Evolutionary conservation across 2,329 filamentous ascomycete species (phyloP).

Genomic region (Fusarium odoratissimum): DNA sequence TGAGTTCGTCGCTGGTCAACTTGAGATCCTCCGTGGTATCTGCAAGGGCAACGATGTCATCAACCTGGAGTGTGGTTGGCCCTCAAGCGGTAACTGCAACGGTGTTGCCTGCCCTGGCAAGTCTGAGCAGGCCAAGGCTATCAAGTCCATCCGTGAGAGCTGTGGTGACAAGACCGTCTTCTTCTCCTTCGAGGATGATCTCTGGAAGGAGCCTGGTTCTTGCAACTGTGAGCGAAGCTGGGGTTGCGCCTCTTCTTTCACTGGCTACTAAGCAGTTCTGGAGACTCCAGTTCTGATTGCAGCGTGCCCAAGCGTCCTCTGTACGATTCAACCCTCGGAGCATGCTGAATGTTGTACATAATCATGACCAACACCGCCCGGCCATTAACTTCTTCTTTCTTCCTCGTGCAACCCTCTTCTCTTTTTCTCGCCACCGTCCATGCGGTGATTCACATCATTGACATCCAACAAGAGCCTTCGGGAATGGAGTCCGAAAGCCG

Average conservation of each 20-base stretch:
- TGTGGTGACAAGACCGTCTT: constrained; percentile 78
- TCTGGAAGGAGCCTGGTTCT: constrained; percentile 80
- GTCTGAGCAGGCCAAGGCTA: constrained; percentile 76
- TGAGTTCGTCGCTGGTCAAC: constrained; percentile 78
- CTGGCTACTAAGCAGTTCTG: constrained; percentile 26
- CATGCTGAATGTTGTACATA: constrained; percentile 49
- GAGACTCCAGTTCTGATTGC: constrained; percentile 21
- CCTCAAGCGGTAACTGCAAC: constrained; percentile 75
- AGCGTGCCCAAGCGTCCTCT: constrained; percentile 36
- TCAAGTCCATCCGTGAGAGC: constrained; percentile 74
- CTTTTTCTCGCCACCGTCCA: constrained; percentile 12
- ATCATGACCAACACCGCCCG: constrained; percentile 41
- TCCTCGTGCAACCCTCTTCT: constrained; percentile 22
- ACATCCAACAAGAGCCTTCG: constrained; percentile 20
- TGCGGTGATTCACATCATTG: constrained; percentile 13
- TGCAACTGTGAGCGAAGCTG: constrained; percentile 85
- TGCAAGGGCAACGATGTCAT: constrained; percentile 80
- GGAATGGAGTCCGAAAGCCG: constrained; percentile 28
- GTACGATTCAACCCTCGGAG: constrained; percentile 27
- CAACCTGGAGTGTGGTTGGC: constrained; percentile 95
- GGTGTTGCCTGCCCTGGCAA: constrained; percentile 76
- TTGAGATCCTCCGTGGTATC: constrained; percentile 74
- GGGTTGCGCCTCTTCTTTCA: constrained; percentile 62
- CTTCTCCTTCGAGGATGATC: constrained; percentile 84
- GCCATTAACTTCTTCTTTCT: constrained; percentile 33